Evolutionary conservation across 148 eudicot species (phyloP).

Genomic region (Euryodendron excelsum): DNA sequence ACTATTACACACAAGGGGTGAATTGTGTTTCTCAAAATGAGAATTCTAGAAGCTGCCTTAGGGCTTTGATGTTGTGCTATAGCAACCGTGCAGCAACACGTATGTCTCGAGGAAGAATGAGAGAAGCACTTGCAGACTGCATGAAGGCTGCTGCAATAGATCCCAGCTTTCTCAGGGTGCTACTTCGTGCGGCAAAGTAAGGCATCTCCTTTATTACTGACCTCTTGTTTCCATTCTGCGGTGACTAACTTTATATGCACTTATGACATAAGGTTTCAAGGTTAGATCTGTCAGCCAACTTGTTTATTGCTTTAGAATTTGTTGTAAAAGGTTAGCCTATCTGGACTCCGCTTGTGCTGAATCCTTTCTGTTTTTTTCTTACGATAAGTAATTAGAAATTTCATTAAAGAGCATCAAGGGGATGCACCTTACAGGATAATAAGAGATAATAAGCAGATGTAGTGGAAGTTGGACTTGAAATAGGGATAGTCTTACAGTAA

Average conservation of each 20-base stretch:
- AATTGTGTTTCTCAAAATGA: conserved; percentile 66
- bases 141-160: conserved; percentile 63
- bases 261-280: not conserved
- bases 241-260: not conserved
- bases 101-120: conserved; percentile 75
- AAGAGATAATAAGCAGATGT: not conserved
- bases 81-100: conserved; percentile 93
- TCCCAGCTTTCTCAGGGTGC: conserved; percentile 76
- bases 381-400: too few species aligned
- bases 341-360: not conserved
- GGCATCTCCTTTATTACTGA: not conserved
- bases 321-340: not conserved
- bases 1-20: conserved; percentile 75
- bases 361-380: not conserved
- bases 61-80: conserved; percentile 81
- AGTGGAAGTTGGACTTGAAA: not conserved
- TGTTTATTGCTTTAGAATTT: not conserved
- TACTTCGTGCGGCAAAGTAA: conserved; percentile 90
- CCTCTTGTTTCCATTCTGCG: not conserved
- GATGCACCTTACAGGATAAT: too few species aligned
- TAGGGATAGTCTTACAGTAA: not conserved
- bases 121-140: conserved; percentile 79
- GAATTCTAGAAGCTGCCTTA: conserved; percentile 59
- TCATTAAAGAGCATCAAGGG: too few species aligned
- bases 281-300: not conserved